Conservation (phyloP, 163 green algal species). For the Chlamydomonas reinhardtii region DNA sequence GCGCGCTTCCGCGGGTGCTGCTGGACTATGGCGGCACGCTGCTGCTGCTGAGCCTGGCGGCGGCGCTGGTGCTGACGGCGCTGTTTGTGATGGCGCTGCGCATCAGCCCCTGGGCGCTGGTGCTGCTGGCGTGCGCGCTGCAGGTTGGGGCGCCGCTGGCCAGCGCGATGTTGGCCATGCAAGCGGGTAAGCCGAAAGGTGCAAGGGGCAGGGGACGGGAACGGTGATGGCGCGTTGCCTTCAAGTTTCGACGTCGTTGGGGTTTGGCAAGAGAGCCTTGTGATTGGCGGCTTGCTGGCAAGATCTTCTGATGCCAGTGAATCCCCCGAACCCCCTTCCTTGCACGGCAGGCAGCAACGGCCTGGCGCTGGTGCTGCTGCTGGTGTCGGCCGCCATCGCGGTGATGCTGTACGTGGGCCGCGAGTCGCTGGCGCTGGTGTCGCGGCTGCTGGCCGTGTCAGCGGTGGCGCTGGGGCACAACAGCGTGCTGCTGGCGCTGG, state of each 20-base stretch:
- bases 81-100: constrained; percentile 25
- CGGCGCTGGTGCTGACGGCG: constrained; percentile 4
- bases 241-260: too few relatives aligned
- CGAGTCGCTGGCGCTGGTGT: constrained; percentile 9
- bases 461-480: constrained; percentile 28
- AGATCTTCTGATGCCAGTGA: too few relatives aligned
- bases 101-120: constrained; percentile 27
- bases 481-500: constrained; percentile 1
- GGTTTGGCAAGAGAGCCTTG: not conserved
- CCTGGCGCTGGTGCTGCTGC: constrained; percentile 37
- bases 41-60: constrained; percentile 20
- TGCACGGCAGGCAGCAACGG: not conserved
- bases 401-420: constrained; percentile 29
- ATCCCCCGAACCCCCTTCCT: not conserved
- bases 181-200: not conserved
- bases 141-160: constrained; percentile 25
- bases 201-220: too few relatives aligned
- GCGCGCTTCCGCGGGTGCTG: not conserved
- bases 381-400: not conserved
- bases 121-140: constrained; percentile 31
- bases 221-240: too few relatives aligned
- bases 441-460: constrained; percentile 34
- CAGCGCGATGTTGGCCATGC: not conserved
- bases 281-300: too few relatives aligned
- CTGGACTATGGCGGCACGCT: constrained; percentile 17